These are phyloP conservation scores for Diaporthe ampelina DNA, from an alignment of 2,329 filamentous ascomycete species.

Conservation along the genomic window DNA sequence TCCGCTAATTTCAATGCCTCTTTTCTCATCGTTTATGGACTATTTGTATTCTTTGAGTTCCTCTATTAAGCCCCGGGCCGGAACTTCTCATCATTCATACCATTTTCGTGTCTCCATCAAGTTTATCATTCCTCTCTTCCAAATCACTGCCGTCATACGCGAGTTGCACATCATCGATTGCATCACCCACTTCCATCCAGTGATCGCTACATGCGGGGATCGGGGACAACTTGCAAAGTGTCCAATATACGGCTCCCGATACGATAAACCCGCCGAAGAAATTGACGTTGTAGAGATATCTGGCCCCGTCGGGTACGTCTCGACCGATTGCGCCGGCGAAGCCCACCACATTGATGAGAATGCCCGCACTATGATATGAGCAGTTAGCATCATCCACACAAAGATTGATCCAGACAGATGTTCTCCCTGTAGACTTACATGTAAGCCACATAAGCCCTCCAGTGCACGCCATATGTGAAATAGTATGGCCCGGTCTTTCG, in stretches of 20 bases:
- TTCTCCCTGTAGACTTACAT: slow-evolving; percentile 55
- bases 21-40: background rate
- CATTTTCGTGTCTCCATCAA: slow-evolving; percentile 35
- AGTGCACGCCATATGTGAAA: slow-evolving; percentile 81
- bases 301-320: slow-evolving; percentile 81
- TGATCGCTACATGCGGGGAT: slow-evolving; percentile 79
- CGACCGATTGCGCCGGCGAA: slow-evolving; percentile 85
- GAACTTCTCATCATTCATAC: slow-evolving; percentile 24
- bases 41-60: too few relatives aligned
- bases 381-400: background rate
- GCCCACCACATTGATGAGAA: slow-evolving; percentile 91
- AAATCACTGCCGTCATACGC: slow-evolving; percentile 56
- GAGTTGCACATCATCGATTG: slow-evolving; percentile 67
- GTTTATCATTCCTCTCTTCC: slow-evolving; percentile 21
- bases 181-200: slow-evolving; percentile 83
- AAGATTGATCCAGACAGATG: too few relatives aligned
- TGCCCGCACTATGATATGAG: slow-evolving; percentile 65
- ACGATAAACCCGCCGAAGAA: slow-evolving; percentile 90
- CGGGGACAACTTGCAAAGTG: slow-evolving; percentile 77
- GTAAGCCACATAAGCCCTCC: slow-evolving; percentile 87
- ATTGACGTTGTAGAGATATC: slow-evolving; percentile 91
- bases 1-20: background rate
- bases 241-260: slow-evolving; percentile 76
- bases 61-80: too few relatives aligned
- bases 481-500: slow-evolving; percentile 78